Evolutionary conservation across 2,329 filamentous ascomycete species (phyloP), one percentile per base, ranked within the genome.

Genomic region (Aspergillus cejpii): DNA sequence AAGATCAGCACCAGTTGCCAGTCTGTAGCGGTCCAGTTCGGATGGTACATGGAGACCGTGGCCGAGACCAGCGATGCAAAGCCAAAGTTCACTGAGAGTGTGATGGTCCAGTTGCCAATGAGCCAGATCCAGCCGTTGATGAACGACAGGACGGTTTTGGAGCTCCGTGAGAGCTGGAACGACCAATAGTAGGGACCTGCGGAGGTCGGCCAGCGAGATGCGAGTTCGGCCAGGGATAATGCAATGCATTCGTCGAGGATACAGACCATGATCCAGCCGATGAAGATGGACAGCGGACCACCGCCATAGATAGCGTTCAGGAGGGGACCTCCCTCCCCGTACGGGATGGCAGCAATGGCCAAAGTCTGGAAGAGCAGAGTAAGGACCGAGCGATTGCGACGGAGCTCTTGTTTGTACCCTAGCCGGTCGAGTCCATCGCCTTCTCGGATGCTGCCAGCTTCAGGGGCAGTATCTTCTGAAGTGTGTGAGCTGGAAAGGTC

Each of bases 1-100:
- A 88, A 87, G 51, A 87, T 80, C 17, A 88, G 70, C 46, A 85
- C 80, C 14, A 85, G 71, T 62, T 88, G 83, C 73, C 83, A 88
- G 21, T 71, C 61, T 34, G 72, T 74, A 37, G 76, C 66, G 0
- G 59, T 66, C 59, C 74, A 79, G 45, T 74, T 69, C 0, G 76
- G 74, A 42, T 77, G 72, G 53, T 75, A 81, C 52, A 81, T 73
- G 2, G 73, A 69, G 3, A 78, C 60, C 0, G 71, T 72, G 0
- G 73, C 76, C 2, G 73, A 72, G 26, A 80, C 65, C 37, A 81
- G 56, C 1, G 72, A 76, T 1, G 77, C 76, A 46, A 79, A 77
- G 3, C 74, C 74, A 48, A 78, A 78, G 58, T 77, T 77, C 44
- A 77, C 74, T 1, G 73, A 75, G 6, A 76, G 63, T 1, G 73